Percentiles rank a stretch among this genome's conserved stretches.
These are phyloP conservation scores for Phytophthora megakarya DNA, from an alignment of 352 stramenopile genomes.

Conservation along the genomic window DNA sequence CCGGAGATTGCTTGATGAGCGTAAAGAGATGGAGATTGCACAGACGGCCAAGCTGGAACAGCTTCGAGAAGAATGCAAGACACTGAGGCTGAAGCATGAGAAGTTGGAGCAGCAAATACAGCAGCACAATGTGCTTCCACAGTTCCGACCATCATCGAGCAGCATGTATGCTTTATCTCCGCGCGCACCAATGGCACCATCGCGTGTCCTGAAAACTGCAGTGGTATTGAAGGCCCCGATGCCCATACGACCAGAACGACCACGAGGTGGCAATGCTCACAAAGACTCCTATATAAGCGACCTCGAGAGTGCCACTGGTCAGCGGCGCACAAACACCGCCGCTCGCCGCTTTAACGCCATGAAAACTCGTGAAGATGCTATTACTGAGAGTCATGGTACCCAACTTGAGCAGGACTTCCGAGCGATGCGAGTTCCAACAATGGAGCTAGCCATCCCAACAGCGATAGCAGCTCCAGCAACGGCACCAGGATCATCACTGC, in stretches of 20 bases:
- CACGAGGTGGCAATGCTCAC: constrained; percentile 53
- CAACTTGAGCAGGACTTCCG: constrained; percentile 61
- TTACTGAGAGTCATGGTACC: constrained; percentile 38
- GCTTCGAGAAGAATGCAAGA: constrained; percentile 45
- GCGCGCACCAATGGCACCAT: constrained; percentile 9
- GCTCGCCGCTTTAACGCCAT: constrained; percentile 42
- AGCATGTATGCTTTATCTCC: constrained; percentile 11
- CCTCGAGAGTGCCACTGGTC: constrained; percentile 67
- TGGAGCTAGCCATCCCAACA: constrained; percentile 14
- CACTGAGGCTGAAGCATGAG: constrained; percentile 46
- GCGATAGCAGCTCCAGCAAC: constrained; percentile 20
- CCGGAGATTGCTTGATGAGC: constrained; percentile 50
- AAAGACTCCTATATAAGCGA: constrained; percentile 83
- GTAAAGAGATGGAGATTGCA: constrained; percentile 56
- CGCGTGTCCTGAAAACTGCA: constrained; percentile 34
- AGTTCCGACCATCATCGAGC: constrained; percentile 22
- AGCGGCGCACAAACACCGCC: constrained; percentile 45
- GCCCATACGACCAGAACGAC: constrained; percentile 62
- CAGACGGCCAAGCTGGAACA: constrained; percentile 39
- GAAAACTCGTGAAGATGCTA: constrained; percentile 28
- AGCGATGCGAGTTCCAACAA: constrained; percentile 28
- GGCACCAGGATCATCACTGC: constrained; percentile 23
- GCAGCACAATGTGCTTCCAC: constrained; percentile 11
- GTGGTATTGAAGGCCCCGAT: constrained; percentile 30
- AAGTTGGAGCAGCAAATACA: constrained; percentile 40